Conservation (phyloP, 1,284 basidiomycete species). For the Leccinum holopus region DNA sequence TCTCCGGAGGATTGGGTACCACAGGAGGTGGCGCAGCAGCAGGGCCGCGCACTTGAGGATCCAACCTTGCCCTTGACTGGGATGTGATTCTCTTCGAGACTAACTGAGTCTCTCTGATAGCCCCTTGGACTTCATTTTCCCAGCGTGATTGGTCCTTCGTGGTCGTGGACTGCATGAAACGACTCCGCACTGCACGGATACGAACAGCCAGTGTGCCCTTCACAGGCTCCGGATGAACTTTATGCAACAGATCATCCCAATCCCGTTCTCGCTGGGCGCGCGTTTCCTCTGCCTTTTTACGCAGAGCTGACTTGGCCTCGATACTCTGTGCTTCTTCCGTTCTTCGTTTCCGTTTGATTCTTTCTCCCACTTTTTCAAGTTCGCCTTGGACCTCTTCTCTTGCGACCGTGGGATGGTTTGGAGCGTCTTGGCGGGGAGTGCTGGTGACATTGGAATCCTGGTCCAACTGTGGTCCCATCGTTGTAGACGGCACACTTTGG, state of each 20-base stretch:
- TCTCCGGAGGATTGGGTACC: conserved; percentile 47
- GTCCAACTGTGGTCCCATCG: conserved; percentile 39
- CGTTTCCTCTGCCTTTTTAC: conserved; percentile 56
- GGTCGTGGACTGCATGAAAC: conserved; percentile 57
- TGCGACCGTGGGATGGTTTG: conserved; percentile 44
- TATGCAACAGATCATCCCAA: conserved; percentile 59
- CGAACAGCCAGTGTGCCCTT: conserved; percentile 48
- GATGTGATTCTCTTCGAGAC: conserved; percentile 44
- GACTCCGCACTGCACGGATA: conserved; percentile 50
- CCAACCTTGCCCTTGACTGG: conserved; percentile 27
- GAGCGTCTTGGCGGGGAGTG: conserved; percentile 53
- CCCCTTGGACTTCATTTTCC: conserved; percentile 57
- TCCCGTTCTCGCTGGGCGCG: conserved; percentile 55
- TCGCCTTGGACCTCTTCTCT: conserved; percentile 43
- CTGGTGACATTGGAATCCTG: conserved; percentile 53
- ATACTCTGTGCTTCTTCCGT: conserved; percentile 39
- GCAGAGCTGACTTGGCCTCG: conserved; percentile 50
- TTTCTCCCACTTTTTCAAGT: conserved; percentile 41
- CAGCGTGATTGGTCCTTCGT: conserved; percentile 53
- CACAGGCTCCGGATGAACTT: conserved; percentile 53
- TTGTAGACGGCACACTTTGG: conserved; percentile 36
- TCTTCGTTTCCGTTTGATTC: conserved; percentile 30
- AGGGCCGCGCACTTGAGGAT: conserved; percentile 12
- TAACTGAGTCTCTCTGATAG: conserved; percentile 55
- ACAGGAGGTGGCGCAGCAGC: conserved; percentile 36